Evolutionary conservation across 2,329 filamentous ascomycete species (phyloP), one percentile per base, ranked within the genome.

Genomic region (Ophiocordyceps camponoti-floridani): DNA sequence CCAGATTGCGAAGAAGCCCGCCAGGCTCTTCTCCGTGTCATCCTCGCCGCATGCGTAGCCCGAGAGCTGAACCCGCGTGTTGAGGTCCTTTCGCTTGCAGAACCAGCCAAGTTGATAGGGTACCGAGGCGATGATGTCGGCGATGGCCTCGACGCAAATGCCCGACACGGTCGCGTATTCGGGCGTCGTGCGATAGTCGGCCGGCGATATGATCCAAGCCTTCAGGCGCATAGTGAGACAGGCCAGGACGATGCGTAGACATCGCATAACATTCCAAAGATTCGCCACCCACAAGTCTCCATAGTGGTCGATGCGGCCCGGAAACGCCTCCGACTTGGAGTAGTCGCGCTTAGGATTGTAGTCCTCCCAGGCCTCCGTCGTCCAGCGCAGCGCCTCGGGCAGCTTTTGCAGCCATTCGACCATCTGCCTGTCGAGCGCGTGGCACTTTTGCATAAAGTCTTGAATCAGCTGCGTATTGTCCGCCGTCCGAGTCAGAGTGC

Each of bases 31-130:
- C 13, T 64, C 62, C 3, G 58, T 58, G 38, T 66, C 58, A 38
- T 73, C 67, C n/a, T 70, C 60, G 16, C 68, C 69, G 49, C 66
- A 70, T 1, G 60, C 64, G 50, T 70, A 74, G 4, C 61, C 59
- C 2, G 63, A 62, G 18, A 70, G 53, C 41, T 64, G 62, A 33
- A 59, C 55, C 30, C 53, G 54, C 31, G 59, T 54, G 7, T 62
- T 55, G 14, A 67, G 51, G 26, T 69, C 59, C 43, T 57, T 60
- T 46, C 62, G 58, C 44, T 63, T 65, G 13, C 67, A 56, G 46
- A 72, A 70, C 70, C 73, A 76, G 40, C 74, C 74, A 3, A 79
- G 63, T 52, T 74, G 68, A 50, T 70, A 79, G 1, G 75, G 75
- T 16, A 77, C 67, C 1, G 68, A 71, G 2, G 75, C 70, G 43